Evolutionary conservation across 257 asterid species (phyloP).

Genomic region (Nicotiana otophora): DNA sequence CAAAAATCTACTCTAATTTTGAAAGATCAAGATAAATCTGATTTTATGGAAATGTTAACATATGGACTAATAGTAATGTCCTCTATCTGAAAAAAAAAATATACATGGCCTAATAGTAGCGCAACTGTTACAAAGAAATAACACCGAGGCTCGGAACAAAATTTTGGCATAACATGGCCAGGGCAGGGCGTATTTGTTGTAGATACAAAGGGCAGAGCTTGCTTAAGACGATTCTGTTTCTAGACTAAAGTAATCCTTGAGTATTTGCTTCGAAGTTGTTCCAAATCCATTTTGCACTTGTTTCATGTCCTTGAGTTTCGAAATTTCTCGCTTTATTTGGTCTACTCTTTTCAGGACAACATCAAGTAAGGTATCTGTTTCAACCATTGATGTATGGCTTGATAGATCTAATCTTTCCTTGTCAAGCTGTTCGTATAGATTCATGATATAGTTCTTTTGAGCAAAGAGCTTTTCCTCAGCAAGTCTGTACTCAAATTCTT

Average conservation of each 20-base stretch:
- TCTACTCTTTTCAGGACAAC: conserved; percentile 32
- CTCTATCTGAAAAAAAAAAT: too few species aligned
- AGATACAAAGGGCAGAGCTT: not conserved
- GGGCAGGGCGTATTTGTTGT: not conserved
- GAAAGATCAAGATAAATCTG: not conserved
- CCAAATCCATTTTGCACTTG: conserved; percentile 68
- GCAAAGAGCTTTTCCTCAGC: conserved; percentile 49
- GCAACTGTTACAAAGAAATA: not conserved
- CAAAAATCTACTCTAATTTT: too few species aligned
- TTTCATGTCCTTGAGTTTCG: conserved; percentile 52
- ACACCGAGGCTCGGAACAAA: not conserved
- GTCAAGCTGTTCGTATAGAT: conserved; percentile 51
- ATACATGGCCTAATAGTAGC: not conserved
- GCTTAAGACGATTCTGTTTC: conserved; percentile 18
- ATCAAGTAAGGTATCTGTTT: conserved; percentile 30
- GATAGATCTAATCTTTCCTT: conserved; percentile 40
- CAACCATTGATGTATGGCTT: conserved; percentile 20
- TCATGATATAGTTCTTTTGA: conserved; percentile 41
- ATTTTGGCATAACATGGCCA: conserved; percentile 5
- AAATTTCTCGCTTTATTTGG: conserved; percentile 42
- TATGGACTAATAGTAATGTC: too few species aligned
- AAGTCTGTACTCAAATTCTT: conserved; percentile 47
- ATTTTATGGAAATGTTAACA: not conserved
- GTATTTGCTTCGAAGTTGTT: conserved; percentile 45
- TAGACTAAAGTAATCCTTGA: conserved; percentile 44